Evolutionary conservation across 345 rosid genomes (phyloP), one percentile per base, ranked within the genome.

Genomic region (Eucalyptus regnans): DNA sequence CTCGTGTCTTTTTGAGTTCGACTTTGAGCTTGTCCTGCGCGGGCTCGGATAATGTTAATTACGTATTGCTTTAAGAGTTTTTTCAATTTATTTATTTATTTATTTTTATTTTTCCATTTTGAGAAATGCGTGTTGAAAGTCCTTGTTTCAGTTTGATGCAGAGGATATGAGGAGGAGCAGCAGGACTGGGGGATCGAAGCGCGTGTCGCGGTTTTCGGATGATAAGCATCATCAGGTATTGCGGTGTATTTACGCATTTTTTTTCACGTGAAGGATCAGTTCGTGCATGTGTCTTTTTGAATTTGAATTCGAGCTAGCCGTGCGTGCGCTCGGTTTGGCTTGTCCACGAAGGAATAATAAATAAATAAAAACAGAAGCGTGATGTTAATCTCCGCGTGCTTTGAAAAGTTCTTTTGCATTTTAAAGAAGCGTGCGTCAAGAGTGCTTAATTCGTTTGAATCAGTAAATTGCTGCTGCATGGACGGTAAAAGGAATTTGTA

Each of bases 151-250:
- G 56, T 52, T 18, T 20, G 56, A 18, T 18, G 56, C 56, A 8
- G 56, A 52, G 56, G 29, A 58, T 25, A 23, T 23, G 64, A 5
- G 6, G 27, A 58, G 64, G 27, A 58, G 64, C 11, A 58, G 64
- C 12, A 58, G 64, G 64, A 2, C 27, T 11, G 29, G 12, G 64
- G 64, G 6, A 58, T 58, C 14, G n/a, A 58, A 58, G 64, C 64
- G 64, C 14, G 64, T 27, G n/a, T 58, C 64, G n/a, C 7, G 58
- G 58, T 52, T 22, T 52, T 52, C 25, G 25, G 58, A 89, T 86
- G 91, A 87, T 91, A 92, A 89, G 86, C 94, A 94, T 91, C 92
- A 93, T 93, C 96, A 94, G 96, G 96, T 96, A 94, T 90, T 79
- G 23, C 60, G 43, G 25, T 80, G 80, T 44, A 48, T 33, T 25